Evolutionary conservation across 805 yeast genomes (phyloP), one percentile per base, ranked within the genome.

Genomic region (Kurtzmaniella fragi): DNA sequence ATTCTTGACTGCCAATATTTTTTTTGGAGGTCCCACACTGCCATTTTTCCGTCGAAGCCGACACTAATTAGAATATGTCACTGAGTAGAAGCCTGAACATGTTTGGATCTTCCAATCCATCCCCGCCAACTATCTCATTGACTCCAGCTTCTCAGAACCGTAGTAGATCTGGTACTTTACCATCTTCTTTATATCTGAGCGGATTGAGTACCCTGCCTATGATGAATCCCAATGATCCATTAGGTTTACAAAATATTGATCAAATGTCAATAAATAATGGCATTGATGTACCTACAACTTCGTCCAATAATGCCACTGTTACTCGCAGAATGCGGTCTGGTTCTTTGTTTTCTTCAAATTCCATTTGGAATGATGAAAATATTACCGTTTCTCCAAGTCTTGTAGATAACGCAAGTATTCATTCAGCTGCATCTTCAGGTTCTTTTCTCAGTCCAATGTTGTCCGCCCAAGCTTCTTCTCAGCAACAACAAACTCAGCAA

Each of bases 91-190:
- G 31, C 29, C 39, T 36, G 39, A 36, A 36, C 28, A 28, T 31
- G 17, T 31, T 32, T 9, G 25, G 37, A 25, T 36, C 31, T 35
- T 30, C 35, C 28, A 47, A 53, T 36, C 57, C 56, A 30, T 56
- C 63, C 15, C 64, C 65, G n/a, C 65, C 64, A 15, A 34, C 59
- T 11, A 57, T 59, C 17, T 52, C 61, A 15, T 48, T 60, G 32
- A 57, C 65, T 9, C 56, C 62, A 12, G 62, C 41, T 50, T 59
- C 44, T 54, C 57, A 47, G 47, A 69, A 49, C 69, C 71, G 93
- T 44, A 78, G 84, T 33, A 71, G 95, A 46, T 84, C 93, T 2
- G 93, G 93, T 2, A 85, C 95, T 11, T 62, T 85, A 35, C 91
- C 93, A 7, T 79, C 89, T 15, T 63, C 82, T 35, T 14, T 35